Evolutionary conservation across 2,329 filamentous ascomycete genomes (phyloP), one percentile per base, ranked within the genome.

Genomic region (Pseudogymnoascus sp.): DNA sequence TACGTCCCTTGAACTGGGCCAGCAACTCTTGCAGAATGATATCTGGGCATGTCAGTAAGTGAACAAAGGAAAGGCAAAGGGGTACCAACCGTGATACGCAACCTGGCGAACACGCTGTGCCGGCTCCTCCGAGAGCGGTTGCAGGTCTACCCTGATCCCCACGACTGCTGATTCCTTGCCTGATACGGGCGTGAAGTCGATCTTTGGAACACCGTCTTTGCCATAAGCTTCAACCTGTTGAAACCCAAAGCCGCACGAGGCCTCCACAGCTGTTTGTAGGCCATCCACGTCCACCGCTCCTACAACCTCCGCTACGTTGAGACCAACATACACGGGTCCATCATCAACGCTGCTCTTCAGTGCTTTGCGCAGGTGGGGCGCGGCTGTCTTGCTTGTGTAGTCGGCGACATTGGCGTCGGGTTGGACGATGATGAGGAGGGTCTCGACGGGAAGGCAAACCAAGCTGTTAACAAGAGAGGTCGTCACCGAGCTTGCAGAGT

Each of bases 351-450:
- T 67, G 74, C 81, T 78, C 78, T 59, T 31, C 17, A 63, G 40
- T 31, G 31, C 61, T 7, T 42, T 57, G 26, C 61, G 40, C 23
- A 63, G 82, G 82, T 71, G 79, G 83, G 68, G 79, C 79, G 67
- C 78, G 77, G 72, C 75, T 72, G 75, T 76, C 73, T 69, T 71
- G 64, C 78, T 77, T 68, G 78, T 76, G 70, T 93, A 86, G 74
- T 96, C 91, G 66, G 80, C 79, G 44, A 86, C 83, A 68, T 87
- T 86, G 64, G 92, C 81, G 68, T 89, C 88, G 10, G 89, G 87
- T 73, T 96, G 91, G 31, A 86, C 84, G 66, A 96, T 83, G 68
- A 97, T 75, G 64, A 96, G 78, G 77, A 96, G 50, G 26, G 50
- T 33, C 26, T 57, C 50, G n/a, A 57, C 50, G 10, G 50, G 50